Base-by-base conservation (phyloP, 2,329 filamentous ascomycete species). In the Harringtonia lauricola region DNA sequence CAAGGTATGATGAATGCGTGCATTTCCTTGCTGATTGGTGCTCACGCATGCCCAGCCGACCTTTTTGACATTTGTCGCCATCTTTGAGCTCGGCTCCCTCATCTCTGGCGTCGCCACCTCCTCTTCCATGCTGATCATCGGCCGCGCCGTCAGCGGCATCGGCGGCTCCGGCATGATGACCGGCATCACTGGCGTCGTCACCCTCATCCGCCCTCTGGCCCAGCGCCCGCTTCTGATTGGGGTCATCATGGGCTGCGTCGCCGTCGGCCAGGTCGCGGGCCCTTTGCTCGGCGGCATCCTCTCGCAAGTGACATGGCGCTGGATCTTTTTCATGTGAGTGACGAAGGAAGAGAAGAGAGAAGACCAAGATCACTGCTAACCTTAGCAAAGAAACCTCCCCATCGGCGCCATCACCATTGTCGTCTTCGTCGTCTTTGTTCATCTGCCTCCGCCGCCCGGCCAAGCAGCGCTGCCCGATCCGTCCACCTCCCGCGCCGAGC, bases 191-290 rank as follows among this genome's bases (percentile, higher is more conserved):
- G 65, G 71, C 34, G 69, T 73, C 39, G 57, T 73, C 43, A 60
- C 60, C 12, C 62, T 66, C 34, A 63, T 65, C 7, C 68, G 78
- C 39, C 74, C 75, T 5, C 63, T 79, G 9, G 58, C 66, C 8
- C 71, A 74, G 52, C 63, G 74, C 28, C 74, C 68, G 8, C 57
- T 73, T 26, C 72, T 70, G 21, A 74, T 74, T 43, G 74, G 73
- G 22, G 55, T 76, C 34, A 64, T 77, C 34, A 70, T 70, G 12
- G 70, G 64, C 40, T 73, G 76, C 62, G 78, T 70, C 58, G 75
- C 74, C 15, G 65, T 79, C 40, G 72, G 53, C 8, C 49, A 49
- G 24, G 68, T 74, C 8, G 65, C 66, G 3, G 71, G 70, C 0
- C 71, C 71, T 8, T 54, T 75, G 14, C 57, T 72, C 6, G 71